Conservation (phyloP, 352 stramenopile species). For the Globisporangium radiosum region DNA sequence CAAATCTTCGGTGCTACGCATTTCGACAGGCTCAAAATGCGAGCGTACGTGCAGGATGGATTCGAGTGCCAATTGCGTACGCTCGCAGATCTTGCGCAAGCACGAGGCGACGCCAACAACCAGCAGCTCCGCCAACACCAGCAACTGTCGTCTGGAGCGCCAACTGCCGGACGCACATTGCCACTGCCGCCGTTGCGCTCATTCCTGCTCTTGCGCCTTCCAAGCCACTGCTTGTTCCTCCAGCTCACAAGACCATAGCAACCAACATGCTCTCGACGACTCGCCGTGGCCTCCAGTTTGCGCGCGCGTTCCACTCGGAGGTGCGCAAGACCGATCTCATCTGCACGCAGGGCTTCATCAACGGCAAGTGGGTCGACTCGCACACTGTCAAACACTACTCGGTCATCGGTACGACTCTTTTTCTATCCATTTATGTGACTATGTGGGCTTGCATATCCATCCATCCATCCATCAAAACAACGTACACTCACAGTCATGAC, state of each 20-base stretch:
- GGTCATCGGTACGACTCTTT: conserved; percentile 38
- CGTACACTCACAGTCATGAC: too few species aligned
- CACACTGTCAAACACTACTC: conserved; percentile 49
- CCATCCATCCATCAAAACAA: not conserved
- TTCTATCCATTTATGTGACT: not conserved
- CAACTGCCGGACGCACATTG: not conserved
- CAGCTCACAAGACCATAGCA: not conserved
- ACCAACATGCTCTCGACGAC: conserved; percentile 9
- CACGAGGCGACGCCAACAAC: not conserved
- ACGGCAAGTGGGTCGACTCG: conserved; percentile 69
- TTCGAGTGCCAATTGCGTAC: not conserved
- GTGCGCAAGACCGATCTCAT: conserved; percentile 61
- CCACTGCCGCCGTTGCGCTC: not conserved
- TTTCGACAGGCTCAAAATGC: not conserved
- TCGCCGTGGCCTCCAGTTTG: conserved; percentile 5
- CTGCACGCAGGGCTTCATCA: conserved; percentile 69
- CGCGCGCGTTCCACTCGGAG: conserved; percentile 37
- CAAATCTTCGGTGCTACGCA: not conserved
- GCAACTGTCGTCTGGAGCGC: too few species aligned
- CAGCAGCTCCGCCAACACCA: too few species aligned
- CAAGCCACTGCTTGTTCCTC: not conserved
- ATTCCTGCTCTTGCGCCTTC: conserved; percentile 23
- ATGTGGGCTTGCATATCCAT: not conserved
- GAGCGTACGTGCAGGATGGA: conserved; percentile 4
- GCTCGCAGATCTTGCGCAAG: not conserved